phyloP scores from a whole-genome alignment of 306 rosid genomes.

The Malus orientalis region DNA sequence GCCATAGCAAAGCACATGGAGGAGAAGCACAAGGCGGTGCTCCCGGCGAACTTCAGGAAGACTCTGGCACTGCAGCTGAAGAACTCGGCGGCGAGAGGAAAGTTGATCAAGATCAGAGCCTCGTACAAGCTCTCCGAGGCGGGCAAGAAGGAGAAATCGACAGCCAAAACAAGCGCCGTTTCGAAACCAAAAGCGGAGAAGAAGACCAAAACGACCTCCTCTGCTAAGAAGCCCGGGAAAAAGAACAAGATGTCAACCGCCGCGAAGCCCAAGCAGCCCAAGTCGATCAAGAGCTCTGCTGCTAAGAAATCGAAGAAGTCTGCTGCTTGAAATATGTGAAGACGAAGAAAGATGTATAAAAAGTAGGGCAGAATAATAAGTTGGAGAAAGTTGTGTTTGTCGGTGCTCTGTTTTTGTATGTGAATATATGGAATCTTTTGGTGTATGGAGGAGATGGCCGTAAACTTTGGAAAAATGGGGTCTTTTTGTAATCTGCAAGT shows the following conservation, averaged over 20 bases:
- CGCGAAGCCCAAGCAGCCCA: conserved; percentile 74
- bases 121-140: conserved; percentile 60
- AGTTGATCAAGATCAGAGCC: conserved; percentile 69
- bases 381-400: background rate
- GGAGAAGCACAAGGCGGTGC: conserved; percentile 63
- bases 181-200: conserved; percentile 20
- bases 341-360: background rate
- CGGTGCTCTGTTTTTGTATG: background rate
- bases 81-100: conserved; percentile 62
- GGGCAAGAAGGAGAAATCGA: conserved; percentile 19
- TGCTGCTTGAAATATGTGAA: conserved; percentile 5
- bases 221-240: conserved; percentile 15
- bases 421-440: background rate
- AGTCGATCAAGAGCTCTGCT: conserved; percentile 48
- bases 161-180: background rate
- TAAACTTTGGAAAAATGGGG: background rate
- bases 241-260: conserved; percentile 43
- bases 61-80: conserved; percentile 61
- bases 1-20: conserved; percentile 91
- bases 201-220: conserved; percentile 1
- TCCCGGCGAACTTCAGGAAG: conserved; percentile 74
- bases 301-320: conserved; percentile 52
- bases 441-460: background rate
- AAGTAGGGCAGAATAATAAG: background rate
- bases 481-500: background rate